Base-by-base conservation (phyloP, 1,139 yeast genomes). In the Citeromyces siamensis region DNA sequence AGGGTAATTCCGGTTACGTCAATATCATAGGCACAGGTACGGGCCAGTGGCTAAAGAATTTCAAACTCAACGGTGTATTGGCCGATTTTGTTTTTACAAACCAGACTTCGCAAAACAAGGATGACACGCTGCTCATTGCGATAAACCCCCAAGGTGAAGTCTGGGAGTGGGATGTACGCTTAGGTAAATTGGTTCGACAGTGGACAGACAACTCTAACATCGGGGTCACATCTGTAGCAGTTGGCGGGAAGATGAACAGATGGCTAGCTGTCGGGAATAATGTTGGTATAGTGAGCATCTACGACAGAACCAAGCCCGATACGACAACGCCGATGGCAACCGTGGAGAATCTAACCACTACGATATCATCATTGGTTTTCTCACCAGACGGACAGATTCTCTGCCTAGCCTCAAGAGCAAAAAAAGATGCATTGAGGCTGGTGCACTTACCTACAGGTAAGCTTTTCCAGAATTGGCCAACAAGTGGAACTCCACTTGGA, bases 381-480 rank as follows among this genome's bases (percentile, higher is more conserved):
- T 75, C 86, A 28, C 74, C 75, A 8, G 98, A 93, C 54, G 96
- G 96, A 1, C 98, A 93, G 56, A 59, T 93, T 19, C 63, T 93
- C 42, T 81, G 85, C 46, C 70, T 88, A 48, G 94, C 95, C 0
- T 81, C 94, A 6, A 68, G 94, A 48, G 90, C 82, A 5, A 76
- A 80, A 60, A 75, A 81, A 51, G 97, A 93, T 56, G 85, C 95
- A 1, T 63, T 93, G 44, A 71, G 88, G 50, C 56, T 93, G 45
- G 90, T 86, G 10, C 98, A 93, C 52, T 59, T 90, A 41, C 95
- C 97, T 9, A 69, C 86, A 8, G 86, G 90, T 42, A 72, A 84
- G 9, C 95, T 84, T 3, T 93, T 77, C 58, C 68, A 77, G 39
- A 93, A 93, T 63, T 93, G 98, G 98, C 99, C 99, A 16, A 90